Base-by-base conservation (phyloP, 495 filamentous ascomycete species). In the Aspergillus nidulans region DNA sequence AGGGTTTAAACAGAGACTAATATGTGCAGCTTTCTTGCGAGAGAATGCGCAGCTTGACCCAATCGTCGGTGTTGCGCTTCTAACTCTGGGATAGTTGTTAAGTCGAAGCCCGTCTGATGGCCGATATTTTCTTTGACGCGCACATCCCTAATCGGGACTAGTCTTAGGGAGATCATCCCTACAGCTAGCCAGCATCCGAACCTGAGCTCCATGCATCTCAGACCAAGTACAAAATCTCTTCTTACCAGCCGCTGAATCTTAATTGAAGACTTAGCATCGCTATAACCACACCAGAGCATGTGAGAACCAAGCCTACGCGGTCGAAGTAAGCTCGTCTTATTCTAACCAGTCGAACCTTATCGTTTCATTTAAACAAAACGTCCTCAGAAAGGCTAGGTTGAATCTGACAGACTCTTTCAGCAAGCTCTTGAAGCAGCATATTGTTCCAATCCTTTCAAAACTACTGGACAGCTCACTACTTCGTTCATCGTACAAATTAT, bases 401-500 rank as follows among this genome's bases (percentile, higher is more conserved):
- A 34, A 9, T 12, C 30, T 12, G 10, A 34, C 30, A 34, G 30
- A 12, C 9, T 34, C 4, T 34, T 13, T 34, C 10, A 34, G 4
- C 30, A 6, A 34, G 2, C 4, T 13, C 9, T 12, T 6, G 8
- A 12, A 6, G 13, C 5, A 12, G 5, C 13, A 39, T 12, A 13
- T 18, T 39, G 3, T 30, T 47, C 13, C 5, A 47, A 6, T n/a
- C 34, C n/a, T 3, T 7, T 19, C 15, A 18, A 9, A 20, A 26
- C 24, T n/a, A 44, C 24, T 12, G 41, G 9, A 25, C 15, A 18
- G 19, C 44, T 32, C 5, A 19, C 6, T 19, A 34, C n/a, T 28
- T 18, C 10, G 4, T 32, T 38, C 28, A 23, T 21, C 8, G 28
- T 30, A 23, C 18, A 23, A 16, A 18, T n/a, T 28, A 77, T 78